Base-by-base conservation (phyloP, 306 rosid genomes). In the Prunus mume region DNA sequence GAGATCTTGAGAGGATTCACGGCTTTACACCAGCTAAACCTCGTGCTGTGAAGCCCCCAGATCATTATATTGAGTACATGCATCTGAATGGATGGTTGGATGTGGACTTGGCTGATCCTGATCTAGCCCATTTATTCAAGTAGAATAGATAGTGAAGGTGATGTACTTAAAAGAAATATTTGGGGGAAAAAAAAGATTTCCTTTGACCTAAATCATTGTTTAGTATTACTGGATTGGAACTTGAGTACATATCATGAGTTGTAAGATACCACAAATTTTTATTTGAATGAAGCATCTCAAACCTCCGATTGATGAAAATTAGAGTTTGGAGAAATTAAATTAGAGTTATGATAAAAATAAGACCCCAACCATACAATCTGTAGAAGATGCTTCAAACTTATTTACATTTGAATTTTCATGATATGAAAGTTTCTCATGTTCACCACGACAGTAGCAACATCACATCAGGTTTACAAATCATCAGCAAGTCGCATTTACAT, bases 11-110 rank as follows among this genome's bases (percentile, higher is more conserved):
- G 69, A 83, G 91, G 85, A 83, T 85, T 75, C 90, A 89, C 7
- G 82, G 89, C 76, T 89, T 83, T 57, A 81, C 85, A 60, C 97
- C 86, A 17, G 87, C 43, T 30, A 76, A 87, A 11, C 69, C 81
- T 49, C 78, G 84, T 73, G 84, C 91, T 0, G 78, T 91, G 80
- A 80, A 76, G 86, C 97, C 95, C 0, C 95, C 90, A 2, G 90
- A 90, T 72, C 91, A 88, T 74, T 90, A 91, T 57, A 73, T 86
- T 38, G 95, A 90, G 78, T 88, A 78, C 78, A 91, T 91, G 97
- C 85, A 79, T 76, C 71, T 91, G 75, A 85, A 83, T 79, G 97
- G 95, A 45, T 88, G 85, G 91, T 76, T 90, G 82, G 97, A 90
- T 76, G 87, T 90, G 80, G 78, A 85, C 66, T 61, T 89, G 77